Evolutionary conservation across 257 asterid species (phyloP), one percentile per base, ranked within the genome.

Genomic region (Henckelia pumila): DNA sequence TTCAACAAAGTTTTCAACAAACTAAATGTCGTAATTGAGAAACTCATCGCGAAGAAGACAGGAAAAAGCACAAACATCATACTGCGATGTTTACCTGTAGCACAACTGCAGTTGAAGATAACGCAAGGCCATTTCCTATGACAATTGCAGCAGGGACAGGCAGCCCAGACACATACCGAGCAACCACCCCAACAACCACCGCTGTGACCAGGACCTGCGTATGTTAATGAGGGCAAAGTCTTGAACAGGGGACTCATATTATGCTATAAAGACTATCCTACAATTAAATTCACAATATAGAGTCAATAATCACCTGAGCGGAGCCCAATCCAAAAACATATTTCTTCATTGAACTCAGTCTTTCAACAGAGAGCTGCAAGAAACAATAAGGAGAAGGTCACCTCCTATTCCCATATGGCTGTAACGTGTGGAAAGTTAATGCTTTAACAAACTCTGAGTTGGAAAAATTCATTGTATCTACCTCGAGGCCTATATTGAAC

Each of bases 401-500:
- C 37, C 33, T 58, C 49, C 23, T 56, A 50, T 58, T 23, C 58
- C 47, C 47, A 25, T 57, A 57, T 32, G 66, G 28, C 35, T 59
- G 21, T 52, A 58, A 44, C 24, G 63, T 56, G 69, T 69, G 32
- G 59, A 69, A 74, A 33, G 65, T 40, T 29, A 47, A 52, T 60
- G 37, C 28, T 57, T 53, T 47, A 37, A 24, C 53, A 49, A 37
- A 53, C 57, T 30, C 32, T 26, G 52, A 62, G 53, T 1, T 29
- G 11, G 72, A 56, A 40, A 72, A 56, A n/a, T 55, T 60, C 47
- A 50, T 59, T 8, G 44, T 40, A 25, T 70, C 72, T 81, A 94
- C 99, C 99, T 94, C 99, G 68, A 94, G 96, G 73, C 99, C 99
- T 77, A 94, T 94, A 77, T 94, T 94, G 77, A 94, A 94, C 69